Base-by-base conservation (phyloP, 345 rosid genomes). In the Xanthoceras sorbifolium region DNA sequence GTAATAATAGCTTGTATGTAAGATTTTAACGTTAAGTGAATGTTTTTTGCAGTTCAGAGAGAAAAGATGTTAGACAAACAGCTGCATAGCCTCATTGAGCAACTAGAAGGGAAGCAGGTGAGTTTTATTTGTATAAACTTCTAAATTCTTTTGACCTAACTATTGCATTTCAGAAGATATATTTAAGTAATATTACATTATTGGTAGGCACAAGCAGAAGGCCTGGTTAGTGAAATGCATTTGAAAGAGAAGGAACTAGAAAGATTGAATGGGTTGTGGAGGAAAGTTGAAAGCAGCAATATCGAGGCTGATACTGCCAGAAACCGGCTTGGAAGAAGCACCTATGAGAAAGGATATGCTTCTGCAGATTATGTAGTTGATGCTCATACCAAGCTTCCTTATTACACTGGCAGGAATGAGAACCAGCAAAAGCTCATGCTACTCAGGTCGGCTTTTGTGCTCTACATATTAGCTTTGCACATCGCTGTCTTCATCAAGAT, bases 51-150 rank as follows among this genome's bases (percentile, higher is more conserved):
- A 93, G 97, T 86, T 77, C 98, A 96, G 78, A 92, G 97, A 84
- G 98, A 93, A 84, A 93, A 95, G 89, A 86, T 85, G 80, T 81
- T 95, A 84, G 93, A 95, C 74, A 93, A 90, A 85, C 99, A 93
- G 80, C 96, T 93, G 71, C 98, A 93, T 65, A 88, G 92, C 83
- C 84, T 89, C 68, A 88, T 96, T 69, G 98, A 96, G 87, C 99
- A 96, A 87, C 86, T 92, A 78, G 98, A 90, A 67, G 87, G 82
- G 69, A 93, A 96, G 75, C 98, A 96, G 93, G 99, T 96, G 55
- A 52, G 60, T 81, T 76, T 65, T 32, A 65, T 46, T 63, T 32
- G 9, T 59, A 9, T 66, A 20, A 17, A 14, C 57, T 65, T 26
- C 22, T 4, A 36, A 28, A 25, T 74, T 67, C 29, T 28, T 72